These are phyloP conservation scores for Thymus quinquecostatus DNA, from an alignment of 257 asterid species.

Conservation along the genomic window DNA sequence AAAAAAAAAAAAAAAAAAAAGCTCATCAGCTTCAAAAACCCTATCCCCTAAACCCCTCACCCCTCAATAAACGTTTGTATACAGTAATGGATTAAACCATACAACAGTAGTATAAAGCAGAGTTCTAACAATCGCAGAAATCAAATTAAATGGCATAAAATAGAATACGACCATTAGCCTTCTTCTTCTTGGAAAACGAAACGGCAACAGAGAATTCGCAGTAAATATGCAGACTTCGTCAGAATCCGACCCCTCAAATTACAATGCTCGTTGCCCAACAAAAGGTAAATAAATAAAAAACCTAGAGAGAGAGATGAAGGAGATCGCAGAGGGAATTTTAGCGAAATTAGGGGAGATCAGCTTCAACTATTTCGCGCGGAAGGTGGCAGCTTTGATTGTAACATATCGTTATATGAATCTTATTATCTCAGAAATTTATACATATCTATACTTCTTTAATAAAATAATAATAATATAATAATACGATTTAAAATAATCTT, in stretches of 20 bases:
- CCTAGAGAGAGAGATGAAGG: background rate
- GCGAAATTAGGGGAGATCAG: conserved; percentile 24
- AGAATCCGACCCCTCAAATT: conserved; percentile 4
- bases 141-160: background rate
- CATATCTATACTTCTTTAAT: too few species aligned
- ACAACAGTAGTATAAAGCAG: background rate
- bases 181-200: background rate
- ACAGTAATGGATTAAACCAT: background rate
- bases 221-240: background rate
- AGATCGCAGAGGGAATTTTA: background rate
- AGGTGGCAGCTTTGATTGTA: too few species aligned
- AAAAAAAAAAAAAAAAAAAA: background rate
- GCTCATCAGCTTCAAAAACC: conserved; percentile 29
- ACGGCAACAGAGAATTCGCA: background rate
- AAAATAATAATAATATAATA: too few species aligned
- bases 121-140: background rate
- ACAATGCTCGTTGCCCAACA: background rate
- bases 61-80: conserved; percentile 4
- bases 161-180: conserved; percentile 1
- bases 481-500: too few species aligned
- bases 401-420: too few species aligned
- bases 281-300: too few species aligned
- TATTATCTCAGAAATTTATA: too few species aligned
- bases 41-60: conserved; percentile 21
- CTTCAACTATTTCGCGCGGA: background rate